Evolutionary conservation across 2,329 filamentous ascomycete genomes (phyloP), one percentile per base, ranked within the genome.

Genomic region (Sporothrix variecibatus): DNA sequence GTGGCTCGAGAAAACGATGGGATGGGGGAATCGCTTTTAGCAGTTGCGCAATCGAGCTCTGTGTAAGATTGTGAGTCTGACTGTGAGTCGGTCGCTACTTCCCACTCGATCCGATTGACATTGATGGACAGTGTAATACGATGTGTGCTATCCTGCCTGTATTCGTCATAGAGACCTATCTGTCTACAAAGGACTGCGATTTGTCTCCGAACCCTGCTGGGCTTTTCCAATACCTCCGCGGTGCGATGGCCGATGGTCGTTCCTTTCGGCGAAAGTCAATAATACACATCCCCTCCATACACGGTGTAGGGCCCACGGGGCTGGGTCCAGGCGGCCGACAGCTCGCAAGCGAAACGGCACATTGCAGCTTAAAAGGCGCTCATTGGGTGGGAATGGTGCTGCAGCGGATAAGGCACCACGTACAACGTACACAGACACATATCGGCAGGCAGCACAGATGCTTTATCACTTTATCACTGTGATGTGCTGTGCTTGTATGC

Each of bases 271-370:
- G 23, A 28, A 43, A 46, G 38, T 46, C 62, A 65, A 65, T 46
- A 64, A 26, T 40, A 65, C n/a, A 65, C 60, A 26, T 23, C 9
- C 4, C 34, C 6, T 26, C 5, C 4, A 8, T 34, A n/a, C 15
- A 58, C 56, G 56, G 56, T 58, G 26, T 31, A 20, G 11, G 60
- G 46, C 43, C 65, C 46, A 69, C 17, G 49, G 26, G 67, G 67
- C 49, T 56, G 67, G 67, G 31, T 17, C 67, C n/a, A 26, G 67
- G 28, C 28, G 15, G 43, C 40, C 34, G 60, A 65, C 60, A 65
- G 65, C 46, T 26, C 28, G 67, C 67, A 56, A 40, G 67, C 20
- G 46, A 53, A 38, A 70, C 46, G 49, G 23, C 68, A 71, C 68
- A 71, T 60, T 71, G 51, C 31, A 60, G 34, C 46, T 26, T n/a